phyloP scores from a whole-genome alignment of 2,329 filamentous ascomycete genomes.

The Diplodia intermedia region DNA sequence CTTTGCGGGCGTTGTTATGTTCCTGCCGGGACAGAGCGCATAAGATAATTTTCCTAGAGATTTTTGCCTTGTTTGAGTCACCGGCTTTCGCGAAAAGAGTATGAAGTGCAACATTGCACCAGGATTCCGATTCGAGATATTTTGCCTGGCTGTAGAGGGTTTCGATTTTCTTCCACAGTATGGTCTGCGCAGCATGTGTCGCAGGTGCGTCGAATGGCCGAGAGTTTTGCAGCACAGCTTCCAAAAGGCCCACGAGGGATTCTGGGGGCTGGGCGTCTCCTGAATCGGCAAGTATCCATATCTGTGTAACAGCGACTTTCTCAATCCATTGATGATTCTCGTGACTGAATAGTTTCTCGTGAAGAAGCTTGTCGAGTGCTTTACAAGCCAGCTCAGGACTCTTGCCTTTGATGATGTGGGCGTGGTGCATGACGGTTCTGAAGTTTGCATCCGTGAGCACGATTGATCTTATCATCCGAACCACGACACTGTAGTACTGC shows the following conservation, averaged over 20 bases:
- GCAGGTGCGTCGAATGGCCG: conserved; percentile 63
- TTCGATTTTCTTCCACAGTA: conserved; percentile 82
- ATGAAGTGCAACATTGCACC: conserved; percentile 75
- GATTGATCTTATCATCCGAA: conserved; percentile 65
- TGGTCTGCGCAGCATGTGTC: conserved; percentile 71
- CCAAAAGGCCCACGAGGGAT: not conserved
- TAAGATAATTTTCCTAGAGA: conserved; percentile 74
- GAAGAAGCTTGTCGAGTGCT: conserved; percentile 70
- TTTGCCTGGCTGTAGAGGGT: conserved; percentile 60
- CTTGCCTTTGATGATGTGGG: conserved; percentile 65
- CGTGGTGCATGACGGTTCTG: conserved; percentile 70
- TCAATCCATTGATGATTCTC: conserved; percentile 69
- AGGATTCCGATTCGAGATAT: conserved; percentile 65
- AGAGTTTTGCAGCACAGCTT: not conserved
- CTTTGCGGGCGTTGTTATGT: conserved; percentile 59
- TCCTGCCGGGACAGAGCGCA: conserved; percentile 70
- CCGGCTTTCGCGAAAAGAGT: conserved; percentile 70
- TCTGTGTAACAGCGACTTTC: conserved; percentile 69
- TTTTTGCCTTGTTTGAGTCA: conserved; percentile 69
- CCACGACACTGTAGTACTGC: conserved; percentile 45
- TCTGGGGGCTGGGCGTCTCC: conserved; percentile 51
- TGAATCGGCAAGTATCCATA: conserved; percentile 63
- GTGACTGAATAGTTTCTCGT: conserved; percentile 60
- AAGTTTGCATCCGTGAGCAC: conserved; percentile 69
- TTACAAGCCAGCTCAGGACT: conserved; percentile 45